A percentile compares a stretch with the other conserved stretches of the same genome.
Evolutionary conservation across 768 basidiomycete species (phyloP).

Genomic region (Daedaleopsis sinensis): DNA sequence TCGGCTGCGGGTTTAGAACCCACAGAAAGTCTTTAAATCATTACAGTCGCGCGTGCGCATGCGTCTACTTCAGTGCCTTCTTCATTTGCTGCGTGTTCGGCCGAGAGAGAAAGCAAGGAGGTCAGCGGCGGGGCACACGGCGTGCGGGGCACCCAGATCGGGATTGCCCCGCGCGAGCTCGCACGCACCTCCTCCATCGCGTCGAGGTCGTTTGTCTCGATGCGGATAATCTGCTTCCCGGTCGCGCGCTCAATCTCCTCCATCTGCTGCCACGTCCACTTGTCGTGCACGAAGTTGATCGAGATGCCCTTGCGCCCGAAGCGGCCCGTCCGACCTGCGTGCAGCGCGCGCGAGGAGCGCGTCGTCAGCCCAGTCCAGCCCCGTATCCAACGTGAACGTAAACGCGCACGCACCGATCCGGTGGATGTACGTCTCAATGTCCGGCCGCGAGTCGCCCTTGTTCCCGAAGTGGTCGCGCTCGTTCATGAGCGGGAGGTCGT

Average conservation of each 20-base stretch:
- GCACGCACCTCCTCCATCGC: constrained; percentile 86
- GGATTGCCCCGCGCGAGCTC: neutral
- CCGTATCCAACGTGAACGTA: neutral
- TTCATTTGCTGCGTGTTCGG: constrained; percentile 68
- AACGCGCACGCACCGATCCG: constrained; percentile 76
- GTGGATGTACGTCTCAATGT: constrained; percentile 97
- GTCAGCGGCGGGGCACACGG: constrained; percentile 6
- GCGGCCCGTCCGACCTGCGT: constrained; percentile 90
- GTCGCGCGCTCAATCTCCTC: constrained; percentile 82
- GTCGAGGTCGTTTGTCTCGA: constrained; percentile 89
- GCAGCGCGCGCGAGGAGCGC: neutral
- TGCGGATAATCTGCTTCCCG: constrained; percentile 77
- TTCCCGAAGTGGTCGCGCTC: constrained; percentile 55
- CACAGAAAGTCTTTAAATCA: too few species aligned
- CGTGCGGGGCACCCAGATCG: neutral
- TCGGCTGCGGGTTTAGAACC: constrained; percentile 4
- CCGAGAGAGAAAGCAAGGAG: neutral
- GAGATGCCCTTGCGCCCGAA: constrained; percentile 97
- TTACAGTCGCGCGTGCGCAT: neutral
- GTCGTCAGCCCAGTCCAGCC: neutral
- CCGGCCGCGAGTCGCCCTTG: constrained; percentile 63
- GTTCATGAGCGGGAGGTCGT: constrained; percentile 88
- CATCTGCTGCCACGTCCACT: constrained; percentile 87
- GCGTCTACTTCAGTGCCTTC: constrained; percentile 65
- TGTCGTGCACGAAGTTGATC: constrained; percentile 96